A percentile compares a stretch with the other conserved stretches of the same genome.
phyloP scores from a whole-genome alignment of 805 yeast species.

The Candida parachauliodes region DNA sequence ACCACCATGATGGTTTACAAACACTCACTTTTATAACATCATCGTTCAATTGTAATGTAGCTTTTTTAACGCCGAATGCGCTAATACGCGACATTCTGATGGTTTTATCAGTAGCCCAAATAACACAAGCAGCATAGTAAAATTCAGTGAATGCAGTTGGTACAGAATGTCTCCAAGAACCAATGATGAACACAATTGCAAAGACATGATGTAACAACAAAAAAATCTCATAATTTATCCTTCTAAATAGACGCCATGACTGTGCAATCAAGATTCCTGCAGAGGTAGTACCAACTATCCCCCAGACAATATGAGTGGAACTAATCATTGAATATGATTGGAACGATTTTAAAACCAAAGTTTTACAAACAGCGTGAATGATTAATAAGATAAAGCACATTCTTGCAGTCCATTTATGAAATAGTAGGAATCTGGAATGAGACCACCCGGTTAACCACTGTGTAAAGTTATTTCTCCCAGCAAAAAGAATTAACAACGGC shows the following conservation, averaged over 20 bases:
- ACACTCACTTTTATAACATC: constrained; percentile 41
- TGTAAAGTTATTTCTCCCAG: constrained; percentile 69
- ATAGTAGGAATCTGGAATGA: constrained; percentile 49
- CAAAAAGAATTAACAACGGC: constrained; percentile 61
- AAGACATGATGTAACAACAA: constrained; percentile 29
- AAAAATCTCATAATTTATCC: constrained; percentile 50
- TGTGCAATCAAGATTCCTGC: constrained; percentile 45
- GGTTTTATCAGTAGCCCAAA: constrained; percentile 36
- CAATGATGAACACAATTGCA: constrained; percentile 44
- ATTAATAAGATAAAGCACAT: constrained; percentile 36
- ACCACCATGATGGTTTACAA: constrained; percentile 46
- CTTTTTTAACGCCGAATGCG: constrained; percentile 31
- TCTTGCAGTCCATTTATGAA: constrained; percentile 58
- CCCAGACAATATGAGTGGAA: constrained; percentile 17
- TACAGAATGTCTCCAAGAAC: constrained; percentile 53
- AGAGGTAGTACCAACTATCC: constrained; percentile 24
- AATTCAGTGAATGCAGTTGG: constrained; percentile 22
- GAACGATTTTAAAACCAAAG: constrained; percentile 7
- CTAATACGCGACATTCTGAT: constrained; percentile 27
- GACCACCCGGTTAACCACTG: constrained; percentile 54
- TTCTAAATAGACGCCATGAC: constrained; percentile 50
- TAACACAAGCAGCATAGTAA: constrained; percentile 28
- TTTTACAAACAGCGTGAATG: constrained; percentile 36
- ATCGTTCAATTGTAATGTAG: constrained; percentile 32
- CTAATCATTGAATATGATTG: constrained; percentile 13